Conservation (phyloP, 2,329 filamentous ascomycete species). For the Calonectria hawksworthii region DNA sequence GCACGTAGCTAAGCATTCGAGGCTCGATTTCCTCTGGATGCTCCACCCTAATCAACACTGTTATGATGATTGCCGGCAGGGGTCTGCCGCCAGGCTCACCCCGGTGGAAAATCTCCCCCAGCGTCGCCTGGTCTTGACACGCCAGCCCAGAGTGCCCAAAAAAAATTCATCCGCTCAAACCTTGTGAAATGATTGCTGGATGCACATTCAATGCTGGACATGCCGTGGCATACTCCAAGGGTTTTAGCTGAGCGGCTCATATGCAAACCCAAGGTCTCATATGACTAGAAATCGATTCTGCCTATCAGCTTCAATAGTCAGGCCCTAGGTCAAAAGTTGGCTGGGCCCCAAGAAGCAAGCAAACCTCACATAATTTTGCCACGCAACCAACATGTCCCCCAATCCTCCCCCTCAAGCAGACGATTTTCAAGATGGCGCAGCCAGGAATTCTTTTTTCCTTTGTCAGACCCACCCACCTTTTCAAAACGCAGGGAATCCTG, state of each 20-base stretch:
- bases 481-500: not conserved
- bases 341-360: not conserved
- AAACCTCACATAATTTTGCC: not conserved
- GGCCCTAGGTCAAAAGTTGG: not conserved
- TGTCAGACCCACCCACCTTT: not conserved
- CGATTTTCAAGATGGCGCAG: slow-evolving; percentile 3
- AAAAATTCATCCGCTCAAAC: not conserved
- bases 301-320: slow-evolving; percentile 1
- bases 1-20: not conserved
- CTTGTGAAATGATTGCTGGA: not conserved
- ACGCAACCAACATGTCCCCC: not conserved
- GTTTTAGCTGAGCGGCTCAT: slow-evolving; percentile 28
- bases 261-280: not conserved
- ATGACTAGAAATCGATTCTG: not conserved
- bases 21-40: slow-evolving; percentile 27
- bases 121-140: not conserved
- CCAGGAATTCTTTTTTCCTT: not conserved
- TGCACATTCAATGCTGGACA: not conserved
- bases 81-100: slow-evolving; percentile 20
- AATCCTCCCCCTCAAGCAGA: not conserved
- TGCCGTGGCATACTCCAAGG: slow-evolving; percentile 39
- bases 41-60: slow-evolving; percentile 15
- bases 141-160: not conserved
- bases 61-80: slow-evolving; percentile 4
- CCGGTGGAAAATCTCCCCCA: not conserved